Conservation (phyloP, 2,329 filamentous ascomycete genomes). For the Monosporascus sp. region DNA sequence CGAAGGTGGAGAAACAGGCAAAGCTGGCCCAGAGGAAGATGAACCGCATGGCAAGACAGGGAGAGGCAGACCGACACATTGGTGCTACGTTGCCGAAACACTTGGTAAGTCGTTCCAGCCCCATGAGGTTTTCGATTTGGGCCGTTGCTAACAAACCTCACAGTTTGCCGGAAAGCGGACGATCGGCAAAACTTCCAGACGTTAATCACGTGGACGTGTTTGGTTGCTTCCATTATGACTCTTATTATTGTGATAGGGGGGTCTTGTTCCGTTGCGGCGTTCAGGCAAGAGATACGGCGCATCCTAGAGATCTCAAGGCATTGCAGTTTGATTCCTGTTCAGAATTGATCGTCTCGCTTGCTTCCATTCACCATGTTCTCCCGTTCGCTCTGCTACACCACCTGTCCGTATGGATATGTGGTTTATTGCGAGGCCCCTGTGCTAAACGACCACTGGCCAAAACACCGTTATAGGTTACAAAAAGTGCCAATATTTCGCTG, state of each 20-base stretch:
- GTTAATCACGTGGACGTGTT: slow-evolving; percentile 36
- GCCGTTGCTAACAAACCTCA: slow-evolving; percentile 25
- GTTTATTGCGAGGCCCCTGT: too few species aligned
- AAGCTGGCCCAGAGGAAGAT: slow-evolving; percentile 96
- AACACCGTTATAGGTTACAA: too few species aligned
- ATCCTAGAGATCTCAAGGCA: too few species aligned
- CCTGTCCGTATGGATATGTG: too few species aligned
- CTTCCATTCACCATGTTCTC: too few species aligned
- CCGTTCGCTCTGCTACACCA: too few species aligned
- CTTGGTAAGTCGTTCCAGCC: slow-evolving; percentile 59
- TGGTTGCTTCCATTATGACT: slow-evolving; percentile 1
- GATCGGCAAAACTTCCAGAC: slow-evolving; percentile 79
- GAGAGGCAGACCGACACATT: slow-evolving; percentile 90
- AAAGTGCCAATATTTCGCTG: too few species aligned
- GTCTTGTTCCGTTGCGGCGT: too few species aligned
- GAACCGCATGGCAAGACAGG: slow-evolving; percentile 96
- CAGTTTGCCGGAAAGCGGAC: slow-evolving; percentile 86
- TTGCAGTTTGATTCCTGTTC: too few species aligned
- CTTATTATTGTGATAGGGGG: background rate
- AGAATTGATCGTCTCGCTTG: too few species aligned
- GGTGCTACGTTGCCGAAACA: slow-evolving; percentile 81
- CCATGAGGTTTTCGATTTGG: background rate
- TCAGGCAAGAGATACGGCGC: too few species aligned
- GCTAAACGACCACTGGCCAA: too few species aligned
- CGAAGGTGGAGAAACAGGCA: slow-evolving; percentile 77